Percentiles rank a stretch among this genome's conserved stretches.
Evolutionary conservation across 2,329 filamentous ascomycete genomes (phyloP).

Genomic region (Ascochyta koolunga): DNA sequence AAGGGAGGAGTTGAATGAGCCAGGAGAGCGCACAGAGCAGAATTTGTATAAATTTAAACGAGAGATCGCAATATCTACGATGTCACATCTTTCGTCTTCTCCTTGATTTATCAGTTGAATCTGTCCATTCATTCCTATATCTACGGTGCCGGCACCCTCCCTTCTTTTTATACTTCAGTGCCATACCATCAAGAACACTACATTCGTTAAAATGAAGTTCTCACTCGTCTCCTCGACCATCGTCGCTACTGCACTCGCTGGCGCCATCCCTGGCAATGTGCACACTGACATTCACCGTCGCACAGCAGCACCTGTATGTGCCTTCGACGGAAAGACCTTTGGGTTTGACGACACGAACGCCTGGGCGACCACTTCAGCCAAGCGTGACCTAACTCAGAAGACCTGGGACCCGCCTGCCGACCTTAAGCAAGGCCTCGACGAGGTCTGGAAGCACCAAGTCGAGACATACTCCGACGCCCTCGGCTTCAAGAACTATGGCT

Average conservation of each 20-base stretch:
- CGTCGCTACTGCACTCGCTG: constrained; percentile 18
- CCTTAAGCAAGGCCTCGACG: constrained; percentile 29
- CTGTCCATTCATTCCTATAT: constrained; percentile 1
- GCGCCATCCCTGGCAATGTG: constrained; percentile 18
- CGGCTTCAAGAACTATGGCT: constrained; percentile 41
- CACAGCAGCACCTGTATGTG: constrained; percentile 23
- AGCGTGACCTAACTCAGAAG: constrained; percentile 25
- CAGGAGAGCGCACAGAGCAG: background rate
- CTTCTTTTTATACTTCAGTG: background rate
- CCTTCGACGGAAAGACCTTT: constrained; percentile 22
- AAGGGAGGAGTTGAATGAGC: constrained; percentile 9
- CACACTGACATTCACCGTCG: constrained; percentile 20
- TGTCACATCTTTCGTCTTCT: background rate
- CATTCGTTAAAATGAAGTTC: constrained; percentile 23
- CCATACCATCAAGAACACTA: background rate
- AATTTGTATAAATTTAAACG: constrained; percentile 1
- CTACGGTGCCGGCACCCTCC: constrained; percentile 14
- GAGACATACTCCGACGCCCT: constrained; percentile 28
- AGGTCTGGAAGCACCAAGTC: constrained; percentile 36
- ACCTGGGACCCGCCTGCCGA: constrained; percentile 36
- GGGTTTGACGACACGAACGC: constrained; percentile 21
- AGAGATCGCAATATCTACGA: background rate
- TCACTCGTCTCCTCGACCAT: constrained; percentile 26
- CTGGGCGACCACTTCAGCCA: constrained; percentile 18
- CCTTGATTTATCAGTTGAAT: background rate